Evolutionary conservation across 75 land plant species (phyloP).

Genomic region (Sequoia sempervirens): DNA sequence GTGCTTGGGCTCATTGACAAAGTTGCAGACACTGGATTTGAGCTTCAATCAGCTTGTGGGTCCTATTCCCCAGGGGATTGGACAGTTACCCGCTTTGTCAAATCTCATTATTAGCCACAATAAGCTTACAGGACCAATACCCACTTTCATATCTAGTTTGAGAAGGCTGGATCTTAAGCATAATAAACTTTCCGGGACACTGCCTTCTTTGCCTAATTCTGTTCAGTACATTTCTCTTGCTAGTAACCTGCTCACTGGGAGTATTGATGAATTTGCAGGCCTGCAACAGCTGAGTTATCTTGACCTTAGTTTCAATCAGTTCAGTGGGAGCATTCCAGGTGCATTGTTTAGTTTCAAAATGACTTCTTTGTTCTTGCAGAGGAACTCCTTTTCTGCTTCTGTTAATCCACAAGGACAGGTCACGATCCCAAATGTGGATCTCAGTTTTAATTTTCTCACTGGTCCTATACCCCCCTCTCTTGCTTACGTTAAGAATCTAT

Average conservation of each 20-base stretch:
- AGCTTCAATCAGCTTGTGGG: conserved; percentile 57
- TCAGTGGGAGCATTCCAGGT: conserved; percentile 59
- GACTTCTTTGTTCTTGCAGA: conserved; percentile 45
- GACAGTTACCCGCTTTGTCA: conserved; percentile 32
- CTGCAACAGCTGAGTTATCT: conserved; percentile 40
- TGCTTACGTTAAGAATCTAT: conserved; percentile 55
- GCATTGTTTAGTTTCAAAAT: conserved; percentile 45
- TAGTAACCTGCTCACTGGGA: conserved; percentile 53
- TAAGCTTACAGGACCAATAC: conserved; percentile 53
- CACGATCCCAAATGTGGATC: conserved; percentile 49
- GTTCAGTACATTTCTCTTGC: conserved; percentile 61
- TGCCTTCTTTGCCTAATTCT: conserved; percentile 58
- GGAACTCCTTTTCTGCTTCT: conserved; percentile 53
- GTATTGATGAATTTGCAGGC: conserved; percentile 27
- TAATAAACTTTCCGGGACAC: conserved; percentile 49
- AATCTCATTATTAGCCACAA: conserved; percentile 63
- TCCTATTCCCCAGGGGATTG: conserved; percentile 36
- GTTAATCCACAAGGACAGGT: conserved; percentile 37
- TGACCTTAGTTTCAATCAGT: conserved; percentile 69
- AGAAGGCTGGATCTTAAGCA: conserved; percentile 57
- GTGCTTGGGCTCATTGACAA: conserved; percentile 23
- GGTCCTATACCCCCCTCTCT: conserved; percentile 48
- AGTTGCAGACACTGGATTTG: conserved; percentile 54
- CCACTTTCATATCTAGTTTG: conserved; percentile 28
- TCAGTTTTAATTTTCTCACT: conserved; percentile 61